Evolutionary conservation across 139 green algal genomes (phyloP).

Genomic region (Chlorella sp.): DNA sequence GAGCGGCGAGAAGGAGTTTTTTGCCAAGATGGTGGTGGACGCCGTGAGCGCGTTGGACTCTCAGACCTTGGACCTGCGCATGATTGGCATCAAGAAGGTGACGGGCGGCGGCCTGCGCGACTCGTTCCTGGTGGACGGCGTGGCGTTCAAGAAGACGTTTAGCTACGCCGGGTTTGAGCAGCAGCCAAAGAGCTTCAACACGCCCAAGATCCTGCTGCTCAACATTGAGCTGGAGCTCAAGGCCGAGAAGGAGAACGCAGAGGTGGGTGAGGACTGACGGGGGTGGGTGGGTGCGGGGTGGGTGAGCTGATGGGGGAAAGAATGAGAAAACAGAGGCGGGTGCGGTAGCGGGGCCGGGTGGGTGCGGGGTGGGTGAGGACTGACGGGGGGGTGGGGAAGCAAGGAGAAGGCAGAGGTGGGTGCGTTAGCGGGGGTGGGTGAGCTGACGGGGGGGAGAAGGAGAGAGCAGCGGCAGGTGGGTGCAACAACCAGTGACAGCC

Average conservation of each 20-base stretch:
- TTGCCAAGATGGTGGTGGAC: conserved; percentile 94
- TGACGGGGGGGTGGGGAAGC: too few species aligned
- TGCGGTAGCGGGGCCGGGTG: too few species aligned
- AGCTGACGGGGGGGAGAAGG: too few species aligned
- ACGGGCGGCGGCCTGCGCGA: conserved; percentile 89
- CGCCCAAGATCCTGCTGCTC: conserved; percentile 92
- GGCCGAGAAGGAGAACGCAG: conserved; percentile 95
- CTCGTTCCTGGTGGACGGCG: conserved; percentile 95
- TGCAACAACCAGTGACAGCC: too few species aligned
- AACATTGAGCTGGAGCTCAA: conserved; percentile 99
- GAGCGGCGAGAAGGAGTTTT: conserved; percentile 95
- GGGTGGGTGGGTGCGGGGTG: too few species aligned
- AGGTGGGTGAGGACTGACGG: too few species aligned
- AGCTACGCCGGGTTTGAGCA: conserved; percentile 99
- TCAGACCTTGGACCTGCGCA: conserved; percentile 73
- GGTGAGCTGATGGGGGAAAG: too few species aligned
- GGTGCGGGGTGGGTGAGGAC: too few species aligned
- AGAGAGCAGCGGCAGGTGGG: too few species aligned
- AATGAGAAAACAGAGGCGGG: too few species aligned
- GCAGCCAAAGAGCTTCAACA: conserved; percentile 82
- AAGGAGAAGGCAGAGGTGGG: too few species aligned
- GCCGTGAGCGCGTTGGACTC: conserved; percentile 82
- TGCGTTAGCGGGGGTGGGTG: too few species aligned
- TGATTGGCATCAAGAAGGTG: conserved; percentile 95
- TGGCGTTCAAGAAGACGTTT: conserved; percentile 99